phyloP scores from a whole-genome alignment of 2,329 filamentous ascomycete species.

The Tolypocladium pustulatum region DNA sequence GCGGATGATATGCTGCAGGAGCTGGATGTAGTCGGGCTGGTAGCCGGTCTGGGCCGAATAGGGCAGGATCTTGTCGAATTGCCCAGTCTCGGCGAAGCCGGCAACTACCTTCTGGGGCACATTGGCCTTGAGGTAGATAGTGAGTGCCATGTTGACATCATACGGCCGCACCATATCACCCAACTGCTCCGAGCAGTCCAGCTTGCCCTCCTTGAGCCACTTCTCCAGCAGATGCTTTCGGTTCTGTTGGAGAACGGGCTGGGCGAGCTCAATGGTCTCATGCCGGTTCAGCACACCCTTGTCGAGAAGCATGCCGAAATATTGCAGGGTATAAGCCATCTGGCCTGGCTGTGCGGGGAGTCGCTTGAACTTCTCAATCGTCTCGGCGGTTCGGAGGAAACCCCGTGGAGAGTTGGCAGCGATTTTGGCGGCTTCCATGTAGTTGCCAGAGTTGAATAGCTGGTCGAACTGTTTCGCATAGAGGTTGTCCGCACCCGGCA shows the following conservation, averaged over 20 bases:
- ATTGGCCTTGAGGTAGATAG: constrained; percentile 85
- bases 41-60: constrained; percentile 81
- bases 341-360: constrained; percentile 71
- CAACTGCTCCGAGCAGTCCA: constrained; percentile 91
- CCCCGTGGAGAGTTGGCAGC: constrained; percentile 93
- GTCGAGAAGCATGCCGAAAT: constrained; percentile 94
- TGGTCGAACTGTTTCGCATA: constrained; percentile 91
- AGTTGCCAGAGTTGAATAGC: constrained; percentile 69
- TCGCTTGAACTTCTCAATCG: constrained; percentile 91
- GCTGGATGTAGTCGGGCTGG: constrained; percentile 86
- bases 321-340: constrained; percentile 90
- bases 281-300: constrained; percentile 89
- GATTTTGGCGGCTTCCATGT: constrained; percentile 83
- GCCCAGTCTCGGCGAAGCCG: constrained; percentile 86
- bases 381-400: constrained; percentile 87
- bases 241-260: constrained; percentile 86
- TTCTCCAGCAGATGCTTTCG: constrained; percentile 95
- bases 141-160: constrained; percentile 77
- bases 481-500: constrained; percentile 87
- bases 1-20: constrained; percentile 86
- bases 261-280: constrained; percentile 86
- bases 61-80: constrained; percentile 92
- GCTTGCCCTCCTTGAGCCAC: constrained; percentile 93
- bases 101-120: constrained; percentile 90
- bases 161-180: constrained; percentile 88